These are phyloP conservation scores for Bipolaris bicolor DNA, from an alignment of 2,329 filamentous ascomycete species.

Conservation along the genomic window DNA sequence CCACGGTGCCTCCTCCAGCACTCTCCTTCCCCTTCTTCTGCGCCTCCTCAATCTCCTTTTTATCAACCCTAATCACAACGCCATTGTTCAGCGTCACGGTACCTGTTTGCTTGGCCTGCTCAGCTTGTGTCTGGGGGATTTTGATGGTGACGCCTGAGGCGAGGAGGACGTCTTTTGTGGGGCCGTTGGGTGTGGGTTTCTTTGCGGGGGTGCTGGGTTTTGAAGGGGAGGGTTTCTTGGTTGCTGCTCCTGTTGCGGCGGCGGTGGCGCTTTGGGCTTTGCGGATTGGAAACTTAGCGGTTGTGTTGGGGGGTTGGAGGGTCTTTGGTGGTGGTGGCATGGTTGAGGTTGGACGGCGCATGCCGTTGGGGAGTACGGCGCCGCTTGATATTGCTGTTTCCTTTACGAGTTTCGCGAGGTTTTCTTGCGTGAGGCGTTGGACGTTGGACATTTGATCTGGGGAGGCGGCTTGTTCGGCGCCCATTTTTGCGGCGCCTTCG, in stretches of 20 bases:
- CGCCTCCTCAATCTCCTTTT: conserved; percentile 43
- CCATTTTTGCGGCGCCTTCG: conserved; percentile 42
- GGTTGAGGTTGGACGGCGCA: conserved; percentile 39
- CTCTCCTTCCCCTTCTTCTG: conserved; percentile 38
- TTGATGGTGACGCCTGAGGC: conserved; percentile 45
- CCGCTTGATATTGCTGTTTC: conserved; percentile 48
- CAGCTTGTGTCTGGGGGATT: conserved; percentile 36
- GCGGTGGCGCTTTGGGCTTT: conserved; percentile 36
- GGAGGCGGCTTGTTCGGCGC: conserved; percentile 38
- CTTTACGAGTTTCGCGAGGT: conserved; percentile 46
- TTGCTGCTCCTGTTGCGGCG: conserved; percentile 5
- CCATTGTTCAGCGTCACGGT: conserved; percentile 41
- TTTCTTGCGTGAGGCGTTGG: conserved; percentile 46
- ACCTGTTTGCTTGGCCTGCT: conserved; percentile 41
- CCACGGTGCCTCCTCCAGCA: conserved; percentile 32
- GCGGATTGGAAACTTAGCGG: conserved; percentile 10
- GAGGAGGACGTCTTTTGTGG: conserved; percentile 40
- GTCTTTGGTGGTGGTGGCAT: conserved; percentile 35
- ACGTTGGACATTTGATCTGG: conserved; percentile 35
- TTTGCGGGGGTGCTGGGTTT: conserved; percentile 3
- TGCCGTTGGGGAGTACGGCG: conserved; percentile 40
- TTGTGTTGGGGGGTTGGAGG: conserved; percentile 22
- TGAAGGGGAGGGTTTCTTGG: conserved; percentile 19
- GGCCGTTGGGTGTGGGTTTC: conserved; percentile 17
- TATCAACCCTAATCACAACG: conserved; percentile 38